Conservation (phyloP, 2,329 filamentous ascomycete genomes). For the Fusarium humuli region DNA sequence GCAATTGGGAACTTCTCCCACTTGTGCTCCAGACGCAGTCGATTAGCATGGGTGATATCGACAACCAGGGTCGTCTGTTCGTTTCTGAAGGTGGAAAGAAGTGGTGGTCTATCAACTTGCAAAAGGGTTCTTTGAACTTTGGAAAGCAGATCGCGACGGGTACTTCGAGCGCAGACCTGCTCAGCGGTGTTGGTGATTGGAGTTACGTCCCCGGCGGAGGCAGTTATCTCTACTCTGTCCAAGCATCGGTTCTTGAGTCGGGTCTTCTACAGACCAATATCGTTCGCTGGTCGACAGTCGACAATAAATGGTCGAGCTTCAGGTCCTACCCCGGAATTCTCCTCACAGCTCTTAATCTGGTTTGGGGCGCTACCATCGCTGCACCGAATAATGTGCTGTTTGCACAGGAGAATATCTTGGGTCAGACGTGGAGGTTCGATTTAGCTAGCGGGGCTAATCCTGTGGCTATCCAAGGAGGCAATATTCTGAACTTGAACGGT, state of each 20-base stretch:
- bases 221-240: constrained; percentile 30
- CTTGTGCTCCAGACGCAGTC: not conserved
- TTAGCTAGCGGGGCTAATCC: not conserved
- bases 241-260: not conserved
- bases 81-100: constrained; percentile 4
- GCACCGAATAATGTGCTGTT: not conserved
- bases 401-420: constrained; percentile 16
- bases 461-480: not conserved
- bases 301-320: constrained; percentile 8
- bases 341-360: constrained; percentile 7
- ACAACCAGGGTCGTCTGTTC: constrained; percentile 25
- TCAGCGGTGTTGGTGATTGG: constrained; percentile 24
- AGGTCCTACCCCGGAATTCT: not conserved
- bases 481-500: constrained; percentile 13
- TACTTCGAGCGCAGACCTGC: not conserved
- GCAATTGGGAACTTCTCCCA: not conserved
- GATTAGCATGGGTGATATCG: constrained; percentile 35
- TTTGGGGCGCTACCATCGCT: constrained; percentile 18
- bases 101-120: constrained; percentile 34
- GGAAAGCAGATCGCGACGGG: not conserved
- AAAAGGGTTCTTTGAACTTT: not conserved
- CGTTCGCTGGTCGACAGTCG: constrained; percentile 3
- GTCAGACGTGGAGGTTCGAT: constrained; percentile 26
- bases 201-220: constrained; percentile 33
- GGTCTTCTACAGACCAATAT: constrained; percentile 21